Percentiles rank a stretch among this genome's conserved stretches.
Evolutionary conservation across 2,329 filamentous ascomycete species (phyloP).

Genomic region (Cordyceps tenuipes): DNA sequence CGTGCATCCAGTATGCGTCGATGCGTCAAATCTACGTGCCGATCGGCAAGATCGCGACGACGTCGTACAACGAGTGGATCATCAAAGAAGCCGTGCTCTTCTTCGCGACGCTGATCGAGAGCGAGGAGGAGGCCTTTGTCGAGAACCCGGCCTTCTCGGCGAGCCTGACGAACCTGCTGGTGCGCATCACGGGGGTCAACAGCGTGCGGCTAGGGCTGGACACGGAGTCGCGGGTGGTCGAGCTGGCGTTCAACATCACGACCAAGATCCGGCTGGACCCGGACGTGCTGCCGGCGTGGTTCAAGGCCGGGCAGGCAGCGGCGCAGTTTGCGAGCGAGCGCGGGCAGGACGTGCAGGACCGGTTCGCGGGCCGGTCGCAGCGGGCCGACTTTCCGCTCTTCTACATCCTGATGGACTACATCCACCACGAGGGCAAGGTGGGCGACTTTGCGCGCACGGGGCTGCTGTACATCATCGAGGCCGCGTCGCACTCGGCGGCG

Average conservation of each 20-base stretch:
- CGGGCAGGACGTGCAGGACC: slow-evolving; percentile 56
- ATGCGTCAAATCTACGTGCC: slow-evolving; percentile 83
- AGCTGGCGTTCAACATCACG: slow-evolving; percentile 90
- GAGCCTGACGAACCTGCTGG: slow-evolving; percentile 77
- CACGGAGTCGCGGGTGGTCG: slow-evolving; percentile 81
- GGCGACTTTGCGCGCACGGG: slow-evolving; percentile 95
- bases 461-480: slow-evolving; percentile 90
- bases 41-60: slow-evolving; percentile 80
- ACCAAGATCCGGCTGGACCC: slow-evolving; percentile 92
- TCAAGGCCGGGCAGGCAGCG: slow-evolving; percentile 50
- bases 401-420: slow-evolving; percentile 92
- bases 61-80: slow-evolving; percentile 76
- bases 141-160: slow-evolving; percentile 79
- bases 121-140: slow-evolving; percentile 91
- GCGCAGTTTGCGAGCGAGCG: slow-evolving; percentile 25
- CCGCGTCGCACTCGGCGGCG: slow-evolving; percentile 70
- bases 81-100: slow-evolving; percentile 77
- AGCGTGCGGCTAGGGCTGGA: slow-evolving; percentile 67
- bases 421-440: slow-evolving; percentile 88
- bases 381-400: slow-evolving; percentile 93
- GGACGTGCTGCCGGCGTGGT: slow-evolving; percentile 83
- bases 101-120: slow-evolving; percentile 89
- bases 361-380: slow-evolving; percentile 77
- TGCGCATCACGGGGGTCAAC: slow-evolving; percentile 67
- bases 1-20: slow-evolving; percentile 81